Evolutionary conservation across 495 filamentous ascomycete species (phyloP).

Genomic region (Chaetomidium leptoderma): DNA sequence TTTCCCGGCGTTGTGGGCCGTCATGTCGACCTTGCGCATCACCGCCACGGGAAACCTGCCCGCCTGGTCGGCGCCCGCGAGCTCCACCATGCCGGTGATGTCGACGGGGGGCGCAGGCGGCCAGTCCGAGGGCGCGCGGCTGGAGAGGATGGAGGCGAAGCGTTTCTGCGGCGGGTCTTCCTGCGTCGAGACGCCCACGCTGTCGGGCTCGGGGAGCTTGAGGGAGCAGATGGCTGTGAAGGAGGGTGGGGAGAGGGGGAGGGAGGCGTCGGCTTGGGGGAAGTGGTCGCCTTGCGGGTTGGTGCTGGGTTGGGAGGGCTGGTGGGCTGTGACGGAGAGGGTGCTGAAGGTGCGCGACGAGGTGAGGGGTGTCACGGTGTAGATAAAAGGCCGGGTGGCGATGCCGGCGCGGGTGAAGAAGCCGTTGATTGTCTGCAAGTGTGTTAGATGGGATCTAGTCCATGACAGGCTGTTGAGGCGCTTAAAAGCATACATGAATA

Average conservation of each 20-base stretch:
- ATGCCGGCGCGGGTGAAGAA: slow-evolving; percentile 59
- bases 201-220: slow-evolving; percentile 42
- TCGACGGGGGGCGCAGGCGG: slow-evolving; percentile 41
- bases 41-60: slow-evolving; percentile 56
- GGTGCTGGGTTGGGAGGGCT: slow-evolving; percentile 39
- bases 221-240: slow-evolving; percentile 63
- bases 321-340: slow-evolving; percentile 54
- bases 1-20: slow-evolving; percentile 47
- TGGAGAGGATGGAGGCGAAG: slow-evolving; percentile 34
- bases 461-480: not conserved
- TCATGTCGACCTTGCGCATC: slow-evolving; percentile 62
- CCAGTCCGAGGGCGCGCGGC: slow-evolving; percentile 36
- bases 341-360: slow-evolving; percentile 56
- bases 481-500: slow-evolving; percentile 58
- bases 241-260: slow-evolving; percentile 45
- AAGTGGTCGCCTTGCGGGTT: slow-evolving; percentile 32
- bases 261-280: slow-evolving; percentile 35
- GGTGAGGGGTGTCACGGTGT: slow-evolving; percentile 51
- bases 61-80: slow-evolving; percentile 26
- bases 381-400: slow-evolving; percentile 55
- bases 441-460: not conserved
- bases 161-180: slow-evolving; percentile 36
- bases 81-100: slow-evolving; percentile 28
- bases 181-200: slow-evolving; percentile 31
- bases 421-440: slow-evolving; percentile 57